Conservation (phyloP, 225 moss, liverwort and hornwort species). For the Antitrichia curtipendula region DNA sequence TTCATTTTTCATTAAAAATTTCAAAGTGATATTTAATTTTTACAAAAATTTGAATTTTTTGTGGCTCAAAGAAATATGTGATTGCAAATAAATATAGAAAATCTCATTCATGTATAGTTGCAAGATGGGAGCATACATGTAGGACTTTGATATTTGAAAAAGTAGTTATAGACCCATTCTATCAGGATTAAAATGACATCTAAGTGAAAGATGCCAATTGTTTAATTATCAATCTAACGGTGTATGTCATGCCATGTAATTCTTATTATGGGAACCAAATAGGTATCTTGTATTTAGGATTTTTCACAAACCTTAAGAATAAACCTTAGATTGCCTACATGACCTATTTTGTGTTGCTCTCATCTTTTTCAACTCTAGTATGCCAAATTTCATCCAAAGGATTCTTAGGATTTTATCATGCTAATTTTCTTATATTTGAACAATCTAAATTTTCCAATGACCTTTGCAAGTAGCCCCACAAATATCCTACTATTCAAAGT, state of each 20-base stretch:
- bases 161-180: rapidly evolving
- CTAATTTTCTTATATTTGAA: neutral
- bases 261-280: neutral
- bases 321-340: neutral
- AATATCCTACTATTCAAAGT: too few relatives aligned
- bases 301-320: neutral
- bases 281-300: neutral
- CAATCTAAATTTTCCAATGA: neutral
- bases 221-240: neutral
- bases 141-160: neutral
- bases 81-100: neutral
- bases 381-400: neutral
- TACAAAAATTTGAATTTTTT: neutral
- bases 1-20: too few relatives aligned
- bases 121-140: neutral
- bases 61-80: neutral
- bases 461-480: neutral
- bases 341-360: too few relatives aligned
- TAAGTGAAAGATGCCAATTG: neutral
- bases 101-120: neutral
- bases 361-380: neutral
- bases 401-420: neutral
- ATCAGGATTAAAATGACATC: neutral
- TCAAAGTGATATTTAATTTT: neutral
- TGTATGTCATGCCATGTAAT: neutral